A percentile compares a stretch with the other conserved stretches of the same genome.
These are phyloP conservation scores for Botrytis paeoniae DNA, from an alignment of 2,329 filamentous ascomycete genomes.

Conservation along the genomic window DNA sequence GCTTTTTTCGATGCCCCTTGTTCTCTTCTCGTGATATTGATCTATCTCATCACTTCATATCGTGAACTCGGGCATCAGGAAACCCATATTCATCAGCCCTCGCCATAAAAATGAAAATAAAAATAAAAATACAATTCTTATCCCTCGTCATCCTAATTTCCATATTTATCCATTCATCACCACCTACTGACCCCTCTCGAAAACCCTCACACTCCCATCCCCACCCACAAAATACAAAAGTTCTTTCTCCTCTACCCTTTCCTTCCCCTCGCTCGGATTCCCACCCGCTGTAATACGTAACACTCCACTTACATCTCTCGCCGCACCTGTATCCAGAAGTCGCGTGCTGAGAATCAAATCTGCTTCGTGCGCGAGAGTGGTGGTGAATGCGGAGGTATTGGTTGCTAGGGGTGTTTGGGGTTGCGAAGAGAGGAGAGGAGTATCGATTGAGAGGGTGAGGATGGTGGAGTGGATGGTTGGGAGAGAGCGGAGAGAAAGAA, in stretches of 20 bases:
- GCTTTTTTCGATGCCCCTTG: too few relatives aligned
- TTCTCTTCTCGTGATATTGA: neutral
- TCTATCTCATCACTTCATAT: too few relatives aligned
- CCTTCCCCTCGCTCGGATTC: conserved; percentile 25
- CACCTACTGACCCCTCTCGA: conserved; percentile 68
- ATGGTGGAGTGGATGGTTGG: conserved; percentile 55
- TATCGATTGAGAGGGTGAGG: conserved; percentile 68
- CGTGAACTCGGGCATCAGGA: too few relatives aligned
- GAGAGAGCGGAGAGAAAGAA: neutral
- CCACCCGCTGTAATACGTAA: conserved; percentile 67
- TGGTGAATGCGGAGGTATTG: conserved; percentile 66
- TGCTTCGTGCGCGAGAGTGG: conserved; percentile 73
- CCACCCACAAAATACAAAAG: conserved; percentile 76
- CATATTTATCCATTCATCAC: conserved; percentile 28
- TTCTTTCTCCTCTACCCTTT: conserved; percentile 57
- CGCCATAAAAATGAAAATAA: neutral
- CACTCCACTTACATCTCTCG: conserved; percentile 86
- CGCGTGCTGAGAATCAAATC: conserved; percentile 68
- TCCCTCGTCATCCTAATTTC: neutral
- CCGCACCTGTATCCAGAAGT: conserved; percentile 80
- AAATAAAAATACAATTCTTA: neutral
- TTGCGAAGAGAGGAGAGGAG: conserved; percentile 58
- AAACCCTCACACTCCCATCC: conserved; percentile 78
- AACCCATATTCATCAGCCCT: neutral
- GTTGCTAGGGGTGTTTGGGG: conserved; percentile 64